Base-by-base conservation (phyloP, 2,329 filamentous ascomycete genomes). In the Penicillium sp. region DNA sequence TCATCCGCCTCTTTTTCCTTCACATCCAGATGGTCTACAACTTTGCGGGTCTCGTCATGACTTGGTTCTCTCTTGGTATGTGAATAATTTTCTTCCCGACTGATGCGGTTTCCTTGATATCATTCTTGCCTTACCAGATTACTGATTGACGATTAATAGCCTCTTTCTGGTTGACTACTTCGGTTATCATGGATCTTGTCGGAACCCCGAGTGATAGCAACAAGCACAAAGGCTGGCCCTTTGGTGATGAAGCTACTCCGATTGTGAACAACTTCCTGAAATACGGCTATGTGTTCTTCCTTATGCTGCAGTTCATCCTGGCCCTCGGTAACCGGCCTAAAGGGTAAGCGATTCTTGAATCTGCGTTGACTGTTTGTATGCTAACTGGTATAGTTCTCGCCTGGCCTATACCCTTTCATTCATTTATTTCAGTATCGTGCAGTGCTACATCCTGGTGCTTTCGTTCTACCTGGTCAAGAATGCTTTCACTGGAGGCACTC, bases 1-100 rank as follows among this genome's bases (percentile, higher is more conserved):
- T 97, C 67, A 79, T 98, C 68, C 92, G 94, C 81, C 96, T 98
- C 91, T 90, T 97, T 83, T 96, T 98, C 86, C 87, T 98, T 76
- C 94, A 97, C 81, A 82, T 98, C 66, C 94, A 98, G 78, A 87
- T 97, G 76, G 71, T 96, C 70, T 98, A 98, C 87, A 97, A 96
- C 81, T 83, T 91, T 72, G 87, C 89, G 75, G 91, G 91, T 72
- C 86, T 95, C 62, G 81, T 96, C 75, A 88, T 98, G 78, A 88
- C 92, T 68, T 98, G 95, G 94, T 97, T 96, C 68, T 80, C 83
- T 63, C 77, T 87, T 41, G 81, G 81, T 84, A 76, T 71, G 80
- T 72, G 14, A 6, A 31, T 17, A 8, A 35, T 25, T 17, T 14
- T 53, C 17, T 4, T 41, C 15, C 22, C 8, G 11, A 15, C 1